Evolutionary conservation across 2,329 filamentous ascomycete genomes (phyloP), one percentile per base, ranked within the genome.

Genomic region (Scedosporium boydii): DNA sequence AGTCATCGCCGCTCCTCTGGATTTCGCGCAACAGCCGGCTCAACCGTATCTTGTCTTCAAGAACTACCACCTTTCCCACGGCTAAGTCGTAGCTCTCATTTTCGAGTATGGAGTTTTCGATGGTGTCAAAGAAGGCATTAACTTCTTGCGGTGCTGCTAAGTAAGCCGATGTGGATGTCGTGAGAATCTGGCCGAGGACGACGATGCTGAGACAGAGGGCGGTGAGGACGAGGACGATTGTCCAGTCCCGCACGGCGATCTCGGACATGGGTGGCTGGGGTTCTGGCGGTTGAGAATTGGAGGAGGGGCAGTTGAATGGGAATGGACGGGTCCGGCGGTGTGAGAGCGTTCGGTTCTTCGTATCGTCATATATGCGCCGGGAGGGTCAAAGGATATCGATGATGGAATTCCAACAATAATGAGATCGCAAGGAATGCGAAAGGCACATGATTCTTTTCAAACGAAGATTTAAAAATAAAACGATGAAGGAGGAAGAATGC

Each of bases 31-130:
- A 74, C 64, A 87, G 74, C 51, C 79, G 78, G 64, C 75, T 77
- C 48, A 88, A 77, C 59, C 84, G 82, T 58, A 87, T 69, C 75
- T 86, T 86, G 71, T 87, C 85, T 66, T 87, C 84, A 34, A 87
- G 76, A 48, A 81, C 80, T 69, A 77, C 78, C 46, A 87, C 78
- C 64, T 80, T 81, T 62, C 79, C 75, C 58, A 87, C 77, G 68
- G 87, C 83, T 67, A 78, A 76, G 70, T 87, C 82, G 70, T 87
- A 87, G 68, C 78, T 82, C 72, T 87, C 85, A 68, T 87, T 87
- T 70, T 87, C 85, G 67, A 81, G 76, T 58, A 86, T 77, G 46
- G 83, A 89, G 68, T 80, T 84, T 70, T 87, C 84, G 68, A 85
- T 78, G 16, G 81, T 78, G 69, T 87, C 84, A 68, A 86, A 72